phyloP scores from a whole-genome alignment of 2,329 filamentous ascomycete genomes.

The Cladobotryum protrusum region DNA sequence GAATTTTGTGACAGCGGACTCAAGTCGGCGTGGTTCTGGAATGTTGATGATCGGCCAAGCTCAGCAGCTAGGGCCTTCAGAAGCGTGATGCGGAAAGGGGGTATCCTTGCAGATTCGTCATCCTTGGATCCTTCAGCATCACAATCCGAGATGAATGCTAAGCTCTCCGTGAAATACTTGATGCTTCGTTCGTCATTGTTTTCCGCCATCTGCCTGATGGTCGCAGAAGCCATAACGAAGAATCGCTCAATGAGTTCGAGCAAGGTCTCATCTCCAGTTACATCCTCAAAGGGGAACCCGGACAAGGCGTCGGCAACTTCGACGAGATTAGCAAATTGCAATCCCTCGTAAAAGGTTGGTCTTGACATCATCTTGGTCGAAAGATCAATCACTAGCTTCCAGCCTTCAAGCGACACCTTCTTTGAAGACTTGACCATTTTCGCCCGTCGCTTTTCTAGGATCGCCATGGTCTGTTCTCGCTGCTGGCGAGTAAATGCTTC shows the following conservation, averaged over 20 bases:
- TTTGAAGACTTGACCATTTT: conserved; percentile 21
- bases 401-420: conserved; percentile 22
- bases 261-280: conserved; percentile 19
- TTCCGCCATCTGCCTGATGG: conserved; percentile 38
- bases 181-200: conserved; percentile 37
- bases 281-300: conserved; percentile 18
- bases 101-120: conserved; percentile 8
- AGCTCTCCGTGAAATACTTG: conserved; percentile 31
- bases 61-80: conserved; percentile 29
- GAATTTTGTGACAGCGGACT: conserved; percentile 19
- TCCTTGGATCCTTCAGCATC: conserved; percentile 10
- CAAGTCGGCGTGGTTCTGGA: conserved; percentile 19
- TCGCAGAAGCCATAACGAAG: conserved; percentile 24
- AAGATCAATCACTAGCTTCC: conserved; percentile 37
- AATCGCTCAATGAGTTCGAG: conserved; percentile 30
- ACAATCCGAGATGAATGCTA: conserved; percentile 21
- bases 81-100: conserved; percentile 29
- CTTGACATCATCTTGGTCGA: conserved; percentile 44
- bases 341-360: conserved; percentile 45
- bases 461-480: conserved; percentile 37
- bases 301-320: conserved; percentile 29
- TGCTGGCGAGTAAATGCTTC: conserved; percentile 37
- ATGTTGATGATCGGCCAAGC: conserved; percentile 22
- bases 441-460: conserved; percentile 23
- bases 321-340: conserved; percentile 35